Evolutionary conservation across 371 early-diverging fungal species (phyloP), one percentile per base, ranked within the genome.

Genomic region (Mortierella sp.): DNA sequence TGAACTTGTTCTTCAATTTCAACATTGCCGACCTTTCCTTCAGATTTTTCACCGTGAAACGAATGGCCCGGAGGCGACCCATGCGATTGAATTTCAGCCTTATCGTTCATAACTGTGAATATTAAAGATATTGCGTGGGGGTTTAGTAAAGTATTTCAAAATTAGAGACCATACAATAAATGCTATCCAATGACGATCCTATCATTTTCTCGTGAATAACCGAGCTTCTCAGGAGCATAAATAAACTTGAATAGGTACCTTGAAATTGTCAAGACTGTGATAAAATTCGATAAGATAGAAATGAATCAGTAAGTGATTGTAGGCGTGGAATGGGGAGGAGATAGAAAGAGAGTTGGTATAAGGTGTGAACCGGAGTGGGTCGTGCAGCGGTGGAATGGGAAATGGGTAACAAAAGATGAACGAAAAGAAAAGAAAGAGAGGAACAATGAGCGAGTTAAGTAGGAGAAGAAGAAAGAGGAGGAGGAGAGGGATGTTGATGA

Each of bases 1-100:
- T 93, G 93, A 31, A 84, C 85, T 37, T 90, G 89, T 62, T 89
- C 89, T 56, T 85, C 85, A 26, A 86, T 49, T 42, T 89, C 84
- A 28, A 76, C 66, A 12, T 69, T 64, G 28, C 70, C 75, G 31
- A 61, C 61, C 45, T 74, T 74, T 22, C 51, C 69, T 15, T 66
- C 66, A 40, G 40, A 10, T 15, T 45, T 28, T 58, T 61, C 26
- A 13, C 40, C 26, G 17, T 53, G 22, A 15, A 10, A 26, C 23
- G 29, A 40, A 31, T 53, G 35, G 22, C 22, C 28, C 19, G 56
- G 49, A 23, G 68, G 61, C 31, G 40, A 40, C 9, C 26, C 57
- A 35, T 68, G 70, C 47, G 59, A 12, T 43, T 75, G 69, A 55
- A 70, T 62, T 31, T 70, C 75, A n/a, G 56, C n/a, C 61, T 75